These are phyloP conservation scores for Pichia deserticola DNA, from an alignment of 805 yeast genomes.

Conservation along the genomic window DNA sequence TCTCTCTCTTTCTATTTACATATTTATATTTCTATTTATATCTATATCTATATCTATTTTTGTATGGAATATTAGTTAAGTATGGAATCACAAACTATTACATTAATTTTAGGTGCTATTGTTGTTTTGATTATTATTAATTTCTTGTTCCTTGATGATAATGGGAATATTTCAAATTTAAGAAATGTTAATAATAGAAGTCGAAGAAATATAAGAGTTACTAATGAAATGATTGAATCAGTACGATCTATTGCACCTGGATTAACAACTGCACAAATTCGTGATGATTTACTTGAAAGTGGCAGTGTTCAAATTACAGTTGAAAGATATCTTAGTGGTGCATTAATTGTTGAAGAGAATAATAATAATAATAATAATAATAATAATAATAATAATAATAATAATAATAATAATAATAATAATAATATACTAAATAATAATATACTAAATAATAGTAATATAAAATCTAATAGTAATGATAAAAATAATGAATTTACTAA, in stretches of 20 bases:
- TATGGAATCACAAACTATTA: constrained; percentile 27
- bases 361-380: constrained; percentile 33
- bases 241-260: constrained; percentile 80
- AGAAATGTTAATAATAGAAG: background rate
- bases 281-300: constrained; percentile 62
- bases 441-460: no score
- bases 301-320: constrained; percentile 81
- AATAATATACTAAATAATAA: no score
- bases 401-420: no score
- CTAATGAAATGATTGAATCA: constrained; percentile 71
- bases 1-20: no score
- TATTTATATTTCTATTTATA: no score
- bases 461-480: background rate
- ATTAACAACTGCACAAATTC: constrained; percentile 60
- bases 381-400: background rate
- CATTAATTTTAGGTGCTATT: constrained; percentile 41
- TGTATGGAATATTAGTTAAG: background rate
- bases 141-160: constrained; percentile 49
- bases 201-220: constrained; percentile 23
- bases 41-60: no score
- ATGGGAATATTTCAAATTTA: background rate
- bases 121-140: constrained; percentile 53
- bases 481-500: no score
- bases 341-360: constrained; percentile 29
- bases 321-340: constrained; percentile 52